phyloP scores from a whole-genome alignment of 1,139 yeast species.

The Meyerozyma smithsonii region DNA sequence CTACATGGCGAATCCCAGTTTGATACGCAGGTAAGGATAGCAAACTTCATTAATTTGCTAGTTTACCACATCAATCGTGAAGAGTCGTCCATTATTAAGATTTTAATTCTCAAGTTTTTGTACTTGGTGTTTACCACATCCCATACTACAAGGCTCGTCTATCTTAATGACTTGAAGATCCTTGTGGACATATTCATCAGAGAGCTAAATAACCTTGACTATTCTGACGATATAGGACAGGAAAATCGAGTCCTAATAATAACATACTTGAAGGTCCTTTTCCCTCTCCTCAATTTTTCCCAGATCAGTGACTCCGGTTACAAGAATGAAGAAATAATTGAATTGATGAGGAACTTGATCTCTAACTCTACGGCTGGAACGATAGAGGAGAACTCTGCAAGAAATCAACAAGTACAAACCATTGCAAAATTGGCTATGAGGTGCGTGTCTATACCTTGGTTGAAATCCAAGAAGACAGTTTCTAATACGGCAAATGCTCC shows the following conservation, averaged over 20 bases:
- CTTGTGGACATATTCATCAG: constrained; percentile 81
- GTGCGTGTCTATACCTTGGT: constrained; percentile 59
- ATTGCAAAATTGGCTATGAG: constrained; percentile 59
- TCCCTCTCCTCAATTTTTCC: constrained; percentile 66
- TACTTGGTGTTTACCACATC: constrained; percentile 71
- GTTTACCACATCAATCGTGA: constrained; percentile 70
- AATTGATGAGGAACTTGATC: constrained; percentile 46
- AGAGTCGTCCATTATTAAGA: constrained; percentile 65
- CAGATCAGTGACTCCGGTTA: constrained; percentile 53
- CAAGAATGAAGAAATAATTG: constrained; percentile 51
- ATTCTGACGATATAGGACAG: constrained; percentile 32
- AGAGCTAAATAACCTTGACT: constrained; percentile 65
- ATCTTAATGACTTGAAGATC: constrained; percentile 81
- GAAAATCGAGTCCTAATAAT: constrained; percentile 55
- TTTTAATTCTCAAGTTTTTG: constrained; percentile 73
- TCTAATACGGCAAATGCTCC: constrained; percentile 1
- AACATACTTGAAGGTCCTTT: constrained; percentile 71
- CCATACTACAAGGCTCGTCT: constrained; percentile 61
- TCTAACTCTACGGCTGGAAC: constrained; percentile 18
- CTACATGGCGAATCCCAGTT: constrained; percentile 4
- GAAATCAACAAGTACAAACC: constrained; percentile 26
- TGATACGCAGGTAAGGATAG: constrained; percentile 9
- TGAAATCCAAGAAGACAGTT: constrained; percentile 15
- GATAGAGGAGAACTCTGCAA: constrained; percentile 8
- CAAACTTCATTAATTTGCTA: constrained; percentile 30